These are phyloP conservation scores for Talaromyces sp. DNA, from an alignment of 2,329 filamentous ascomycete genomes.

Conservation along the genomic window DNA sequence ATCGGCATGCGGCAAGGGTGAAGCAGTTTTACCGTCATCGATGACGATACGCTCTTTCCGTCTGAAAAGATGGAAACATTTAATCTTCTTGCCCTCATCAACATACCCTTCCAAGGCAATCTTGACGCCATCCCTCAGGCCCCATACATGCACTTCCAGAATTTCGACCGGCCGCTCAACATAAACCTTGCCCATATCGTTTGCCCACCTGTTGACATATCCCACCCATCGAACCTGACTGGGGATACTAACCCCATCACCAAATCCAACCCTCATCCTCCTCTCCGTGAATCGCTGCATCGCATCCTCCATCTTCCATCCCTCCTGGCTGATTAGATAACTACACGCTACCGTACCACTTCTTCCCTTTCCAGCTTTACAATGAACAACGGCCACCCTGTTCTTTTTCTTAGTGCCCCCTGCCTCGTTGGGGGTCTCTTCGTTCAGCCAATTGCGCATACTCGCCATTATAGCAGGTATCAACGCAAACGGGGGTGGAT, in stretches of 20 bases:
- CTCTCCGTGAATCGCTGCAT: slow-evolving; percentile 70
- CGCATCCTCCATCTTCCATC: slow-evolving; percentile 63
- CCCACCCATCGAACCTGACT: slow-evolving; percentile 83
- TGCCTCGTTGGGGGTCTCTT: slow-evolving; percentile 22
- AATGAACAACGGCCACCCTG: slow-evolving; percentile 86
- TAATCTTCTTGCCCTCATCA: slow-evolving; percentile 85
- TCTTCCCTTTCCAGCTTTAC: slow-evolving; percentile 93
- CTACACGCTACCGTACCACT: slow-evolving; percentile 85
- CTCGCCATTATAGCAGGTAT: slow-evolving; percentile 85
- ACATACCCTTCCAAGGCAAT: slow-evolving; percentile 79
- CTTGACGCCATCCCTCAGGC: slow-evolving; percentile 80
- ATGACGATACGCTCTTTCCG: slow-evolving; percentile 61
- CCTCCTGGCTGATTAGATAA: slow-evolving; percentile 85
- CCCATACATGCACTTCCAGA: slow-evolving; percentile 86
- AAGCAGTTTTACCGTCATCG: slow-evolving; percentile 47
- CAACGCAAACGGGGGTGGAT: slow-evolving; percentile 87
- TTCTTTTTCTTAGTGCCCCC: slow-evolving; percentile 30
- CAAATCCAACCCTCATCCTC: slow-evolving; percentile 86
- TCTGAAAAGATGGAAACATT: slow-evolving; percentile 76
- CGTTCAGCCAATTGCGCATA: slow-evolving; percentile 82
- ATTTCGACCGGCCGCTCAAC: slow-evolving; percentile 80
- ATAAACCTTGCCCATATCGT: slow-evolving; percentile 68
- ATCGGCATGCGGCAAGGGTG: slow-evolving; percentile 45
- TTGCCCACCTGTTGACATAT: slow-evolving; percentile 86
- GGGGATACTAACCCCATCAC: slow-evolving; percentile 84